Conservation (phyloP, 2,329 filamentous ascomycete genomes). For the Bisporella sp. region DNA sequence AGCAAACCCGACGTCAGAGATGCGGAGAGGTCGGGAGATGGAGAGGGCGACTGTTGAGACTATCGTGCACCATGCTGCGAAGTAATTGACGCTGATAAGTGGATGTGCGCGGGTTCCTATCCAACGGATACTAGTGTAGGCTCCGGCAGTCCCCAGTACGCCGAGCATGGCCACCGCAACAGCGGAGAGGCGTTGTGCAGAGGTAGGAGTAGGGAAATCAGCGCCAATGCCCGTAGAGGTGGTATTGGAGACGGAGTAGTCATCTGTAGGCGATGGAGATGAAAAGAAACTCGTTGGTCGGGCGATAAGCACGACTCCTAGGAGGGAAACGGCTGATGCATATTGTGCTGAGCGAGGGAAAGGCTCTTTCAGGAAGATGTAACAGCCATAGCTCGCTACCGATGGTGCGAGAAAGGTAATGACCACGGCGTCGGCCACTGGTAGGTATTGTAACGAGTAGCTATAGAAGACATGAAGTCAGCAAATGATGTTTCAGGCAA, state of each 20-base stretch:
- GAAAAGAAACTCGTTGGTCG: slow-evolving; percentile 38
- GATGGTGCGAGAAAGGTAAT: slow-evolving; percentile 81
- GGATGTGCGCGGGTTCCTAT: slow-evolving; percentile 77
- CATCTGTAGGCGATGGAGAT: slow-evolving; percentile 3
- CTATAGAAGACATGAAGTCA: slow-evolving; percentile 1
- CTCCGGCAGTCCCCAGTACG: slow-evolving; percentile 67
- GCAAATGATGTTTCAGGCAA: not conserved
- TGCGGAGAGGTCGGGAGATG: slow-evolving; percentile 30
- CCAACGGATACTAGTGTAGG: slow-evolving; percentile 71
- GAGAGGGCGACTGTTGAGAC: slow-evolving; percentile 57
- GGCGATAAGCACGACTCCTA: slow-evolving; percentile 79
- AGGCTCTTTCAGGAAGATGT: slow-evolving; percentile 64
- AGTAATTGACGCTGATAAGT: slow-evolving; percentile 82
- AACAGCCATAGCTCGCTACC: slow-evolving; percentile 74
- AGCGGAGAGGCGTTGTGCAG: slow-evolving; percentile 44
- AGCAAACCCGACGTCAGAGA: slow-evolving; percentile 35
- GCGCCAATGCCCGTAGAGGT: not conserved
- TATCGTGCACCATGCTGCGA: slow-evolving; percentile 62
- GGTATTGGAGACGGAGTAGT: slow-evolving; percentile 5
- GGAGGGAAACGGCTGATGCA: slow-evolving; percentile 65
- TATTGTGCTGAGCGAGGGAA: slow-evolving; percentile 74
- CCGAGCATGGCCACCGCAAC: slow-evolving; percentile 68
- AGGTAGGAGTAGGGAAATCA: slow-evolving; percentile 29
- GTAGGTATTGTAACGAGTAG: slow-evolving; percentile 66
- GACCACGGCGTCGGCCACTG: slow-evolving; percentile 80